Evolutionary conservation across 208 protist genomes (phyloP), one percentile per base, ranked within the genome.

Genomic region (Trypanosomatidae sp.): DNA sequence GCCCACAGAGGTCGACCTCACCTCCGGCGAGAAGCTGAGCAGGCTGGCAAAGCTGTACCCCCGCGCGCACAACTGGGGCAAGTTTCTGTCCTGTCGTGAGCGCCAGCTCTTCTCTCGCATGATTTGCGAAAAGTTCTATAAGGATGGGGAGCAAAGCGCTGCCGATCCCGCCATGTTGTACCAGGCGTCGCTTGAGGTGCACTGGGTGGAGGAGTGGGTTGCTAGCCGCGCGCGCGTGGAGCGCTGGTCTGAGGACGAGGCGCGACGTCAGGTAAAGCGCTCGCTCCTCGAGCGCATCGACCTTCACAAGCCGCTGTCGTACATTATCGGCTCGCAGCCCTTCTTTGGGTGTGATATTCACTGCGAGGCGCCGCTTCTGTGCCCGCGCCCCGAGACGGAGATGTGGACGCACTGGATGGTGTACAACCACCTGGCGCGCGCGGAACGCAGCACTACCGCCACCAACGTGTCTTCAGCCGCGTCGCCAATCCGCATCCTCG

Each of bases 331-430:
- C 70, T 80, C 74, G 12, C 93, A 97, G 79, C 93, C 90, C 6
- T 97, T 95, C 77, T 94, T 90, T 73, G 89, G 88, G 36, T 94
- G 89, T 68, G 73, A 91, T 47, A 93, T 97, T 41, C 64, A 58
- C 15, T 94, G 89, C 68, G 76, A 67, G 44, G 79, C 82, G 39
- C 93, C 93, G 52, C 77, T 97, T 56, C 77, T 97, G 39, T 94
- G 90, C 75, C 93, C 93, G 28, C 69, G 91, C 2, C 87, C 90
- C 3, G 91, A 97, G 79, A 97, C 93, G 44, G 91, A 97, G 80
- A 89, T 94, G 89, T 95, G 91, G 93, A 88, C 85, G 4, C 91
- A 95, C 70, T 97, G 90, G 91, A 50, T 94, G 41, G 81, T 92
- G 10, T 71, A 85, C 30, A 65, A 78, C 36, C 65, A 90, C 68